Base-by-base conservation (phyloP, 495 filamentous ascomycete genomes). In the Trichocladium uniseriatum region DNA sequence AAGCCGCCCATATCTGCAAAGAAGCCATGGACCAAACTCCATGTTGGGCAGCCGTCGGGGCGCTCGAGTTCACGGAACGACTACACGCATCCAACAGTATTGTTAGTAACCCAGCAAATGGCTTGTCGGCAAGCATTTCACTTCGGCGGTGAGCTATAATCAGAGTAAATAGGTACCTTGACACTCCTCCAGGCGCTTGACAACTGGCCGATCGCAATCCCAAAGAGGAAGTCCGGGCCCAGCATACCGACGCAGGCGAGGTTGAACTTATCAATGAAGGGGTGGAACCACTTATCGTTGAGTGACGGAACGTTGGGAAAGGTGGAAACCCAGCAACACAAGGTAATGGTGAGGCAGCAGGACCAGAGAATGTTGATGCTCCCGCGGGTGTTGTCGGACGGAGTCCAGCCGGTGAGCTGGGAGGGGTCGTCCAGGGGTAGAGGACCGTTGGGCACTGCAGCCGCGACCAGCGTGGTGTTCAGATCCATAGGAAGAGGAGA, bases 1-100 rank as follows among this genome's bases (percentile, higher is more conserved):
- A 69, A 55, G 10, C 67, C 67, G 16, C 69, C 69, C 48, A 57
- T 67, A 32, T 71, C 63, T 3, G 63, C 60, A 38, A 56, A 70
- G 50, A 68, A 70, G 11, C 43, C 62, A 31, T 73, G 60, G 11
- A 3, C 24, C 13, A 69, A 38, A 0, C 64, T 69, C 67, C 69
- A 73, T 2, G 51, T 22, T 34, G 5, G 38, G 13, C 13, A 39
- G 5, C 29, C 18, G 6, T 45, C 11, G 20, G 49, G 27, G 16
- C 52, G 51, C 11, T 53, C 31, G 4, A 37, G 15, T 15, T 38
- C 9, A 2, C 15, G 24, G 34, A 39, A 51, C 3, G 21, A 16
- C 31, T 37, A n/a, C 15, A 20, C 3, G 16, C 3, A 6, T 16
- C 2, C 40, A 22, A 19, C 31, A n/a, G n/a, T n/a, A n/a, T n/a